Conservation (phyloP, 139 green algal genomes). For the Chlamydomonas schloesseri region DNA sequence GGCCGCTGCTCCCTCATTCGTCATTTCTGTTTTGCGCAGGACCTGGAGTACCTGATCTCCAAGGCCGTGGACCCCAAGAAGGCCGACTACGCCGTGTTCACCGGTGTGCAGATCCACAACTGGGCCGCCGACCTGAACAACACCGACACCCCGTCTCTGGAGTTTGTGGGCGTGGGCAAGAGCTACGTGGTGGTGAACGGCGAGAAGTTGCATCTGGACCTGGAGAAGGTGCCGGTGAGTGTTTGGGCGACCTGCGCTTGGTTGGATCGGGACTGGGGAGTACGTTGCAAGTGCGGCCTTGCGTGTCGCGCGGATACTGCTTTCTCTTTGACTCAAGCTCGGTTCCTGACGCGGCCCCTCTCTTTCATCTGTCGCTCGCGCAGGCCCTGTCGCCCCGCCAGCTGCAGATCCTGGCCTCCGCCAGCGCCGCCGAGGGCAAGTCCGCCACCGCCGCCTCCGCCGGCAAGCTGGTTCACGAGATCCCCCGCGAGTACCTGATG, state of each 20-base stretch:
- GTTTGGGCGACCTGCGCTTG: not conserved
- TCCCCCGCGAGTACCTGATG: conserved; percentile 65
- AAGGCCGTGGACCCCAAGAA: conserved; percentile 81
- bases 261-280: not conserved
- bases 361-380: not conserved
- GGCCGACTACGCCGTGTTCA: conserved; percentile 90
- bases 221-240: conserved; percentile 60
- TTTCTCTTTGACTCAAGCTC: no score
- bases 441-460: conserved; percentile 26
- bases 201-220: conserved; percentile 78
- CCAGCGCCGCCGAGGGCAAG: conserved; percentile 15
- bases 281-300: not conserved
- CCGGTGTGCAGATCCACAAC: conserved; percentile 92
- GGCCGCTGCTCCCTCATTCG: no score
- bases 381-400: conserved; percentile 60
- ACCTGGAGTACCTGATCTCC: conserved; percentile 91
- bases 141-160: conserved; percentile 58
- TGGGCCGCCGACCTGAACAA: conserved; percentile 70
- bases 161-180: conserved; percentile 77
- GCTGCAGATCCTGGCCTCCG: conserved; percentile 56
- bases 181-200: conserved; percentile 85
- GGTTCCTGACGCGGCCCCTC: not conserved
- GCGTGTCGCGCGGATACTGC: no score
- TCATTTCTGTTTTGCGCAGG: conserved; percentile 50
- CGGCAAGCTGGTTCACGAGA: conserved; percentile 61